Base-by-base conservation (phyloP, 768 basidiomycete genomes). In the Lactarius hatsudake region DNA sequence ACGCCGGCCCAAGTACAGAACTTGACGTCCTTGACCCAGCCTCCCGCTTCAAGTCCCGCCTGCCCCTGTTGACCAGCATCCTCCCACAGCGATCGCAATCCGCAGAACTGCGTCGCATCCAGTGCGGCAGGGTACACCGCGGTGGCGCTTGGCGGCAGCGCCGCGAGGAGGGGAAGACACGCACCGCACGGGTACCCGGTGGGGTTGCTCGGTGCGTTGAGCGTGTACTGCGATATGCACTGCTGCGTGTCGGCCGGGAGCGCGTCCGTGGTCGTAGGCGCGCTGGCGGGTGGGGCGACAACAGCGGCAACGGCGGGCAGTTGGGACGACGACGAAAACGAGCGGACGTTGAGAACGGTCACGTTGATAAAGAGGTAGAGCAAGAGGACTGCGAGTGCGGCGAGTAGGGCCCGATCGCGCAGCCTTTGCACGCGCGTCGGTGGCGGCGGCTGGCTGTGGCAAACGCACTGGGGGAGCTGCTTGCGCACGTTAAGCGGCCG, bases 1-100 rank as follows among this genome's bases (percentile, higher is more conserved):
- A 84, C 79, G 3, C 84, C 84, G 8, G 68, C 74, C 83, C 83
- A 84, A 1, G 77, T 73, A 68, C 83, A 84, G 67, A 81, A 81
- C 59, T 77, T 75, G 45, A 78, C 70, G 59, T 83, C 79, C 67
- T 80, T 78, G 57, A 78, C 75, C 83, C 83, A 84, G 7, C 79
- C 79, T 2, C 77, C 78, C 26, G 78, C 79, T 58, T 77, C 75
- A 10, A 84, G 76, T 0, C 72, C 74, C 1, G 76, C 70, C 71
- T 82, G 82, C 1, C 79, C 81, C 61, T 75, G 72, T 18, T 73
- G 67, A 18, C 76, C 72, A 12, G 81, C 72, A 2, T 75, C 76
- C 59, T 80, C 79, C 69, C 79, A 83, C 67, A 84, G 70, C 13
- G 80, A 75, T 7, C 80, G 75, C 38, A 84, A 75, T 15, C 82